Evolutionary conservation across 2,329 filamentous ascomycete species (phyloP).

Genomic region (Hortaea sp.): DNA sequence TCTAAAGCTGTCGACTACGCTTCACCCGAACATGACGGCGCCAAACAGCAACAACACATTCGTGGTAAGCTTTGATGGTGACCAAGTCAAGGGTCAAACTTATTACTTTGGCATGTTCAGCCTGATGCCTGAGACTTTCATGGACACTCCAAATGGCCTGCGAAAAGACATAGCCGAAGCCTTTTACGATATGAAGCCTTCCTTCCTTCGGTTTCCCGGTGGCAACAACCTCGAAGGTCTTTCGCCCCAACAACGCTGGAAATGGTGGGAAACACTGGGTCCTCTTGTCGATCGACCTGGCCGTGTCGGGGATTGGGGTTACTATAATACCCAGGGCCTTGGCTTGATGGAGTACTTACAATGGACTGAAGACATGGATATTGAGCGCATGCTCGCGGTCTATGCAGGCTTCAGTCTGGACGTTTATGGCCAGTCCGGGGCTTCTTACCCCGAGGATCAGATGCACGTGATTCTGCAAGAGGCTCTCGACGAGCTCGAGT

Average conservation of each 20-base stretch:
- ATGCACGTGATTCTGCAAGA: constrained; percentile 3
- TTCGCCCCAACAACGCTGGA: constrained; percentile 2
- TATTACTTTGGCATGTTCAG: constrained; percentile 3
- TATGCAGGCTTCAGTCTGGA: constrained; percentile 5
- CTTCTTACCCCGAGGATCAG: neutral
- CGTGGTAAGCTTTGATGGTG: neutral
- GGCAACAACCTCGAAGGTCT: constrained; percentile 5
- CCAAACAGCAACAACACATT: constrained; percentile 1
- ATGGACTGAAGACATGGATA: constrained; percentile 4
- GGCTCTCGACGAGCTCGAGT: constrained; percentile 4
- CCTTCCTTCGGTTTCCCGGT: constrained; percentile 3
- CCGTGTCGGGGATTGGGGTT: constrained; percentile 3
- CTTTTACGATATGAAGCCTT: neutral
- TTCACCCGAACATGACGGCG: neutral
- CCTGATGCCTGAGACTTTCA: constrained; percentile 2
- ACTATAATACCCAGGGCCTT: constrained; percentile 4
- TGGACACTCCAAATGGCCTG: constrained; percentile 1
- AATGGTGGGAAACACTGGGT: constrained; percentile 3
- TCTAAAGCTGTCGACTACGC: neutral
- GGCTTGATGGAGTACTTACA: constrained; percentile 3
- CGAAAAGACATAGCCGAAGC: constrained; percentile 2
- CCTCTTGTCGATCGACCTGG: constrained; percentile 3
- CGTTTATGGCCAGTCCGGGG: neutral
- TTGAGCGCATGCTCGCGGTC: constrained; percentile 2
- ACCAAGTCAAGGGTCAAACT: constrained; percentile 1